phyloP scores from a whole-genome alignment of 495 filamentous ascomycete species.

The Lophiotrema nucula region DNA sequence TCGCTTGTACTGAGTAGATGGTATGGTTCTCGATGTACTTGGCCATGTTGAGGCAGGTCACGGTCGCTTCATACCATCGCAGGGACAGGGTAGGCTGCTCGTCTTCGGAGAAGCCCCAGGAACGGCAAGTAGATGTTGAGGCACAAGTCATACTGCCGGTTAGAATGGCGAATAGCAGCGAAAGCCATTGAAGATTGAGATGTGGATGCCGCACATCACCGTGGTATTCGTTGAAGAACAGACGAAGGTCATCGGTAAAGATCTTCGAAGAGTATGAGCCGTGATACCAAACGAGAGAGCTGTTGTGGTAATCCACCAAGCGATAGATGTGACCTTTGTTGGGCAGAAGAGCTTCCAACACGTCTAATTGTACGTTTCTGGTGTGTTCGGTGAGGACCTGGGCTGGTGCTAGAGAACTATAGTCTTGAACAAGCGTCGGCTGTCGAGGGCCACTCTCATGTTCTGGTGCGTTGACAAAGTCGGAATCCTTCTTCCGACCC shows the following conservation, averaged over 20 bases:
- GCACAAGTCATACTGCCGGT: conserved; percentile 15
- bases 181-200: conserved; percentile 20
- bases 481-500: conserved; percentile 45
- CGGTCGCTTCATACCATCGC: conserved; percentile 11
- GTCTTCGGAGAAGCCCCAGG: conserved; percentile 8
- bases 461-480: conserved; percentile 32
- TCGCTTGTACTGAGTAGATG: conserved; percentile 13
- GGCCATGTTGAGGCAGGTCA: conserved; percentile 7
- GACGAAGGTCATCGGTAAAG: background rate
- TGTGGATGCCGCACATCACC: background rate
- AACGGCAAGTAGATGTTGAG: background rate
- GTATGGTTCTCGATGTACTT: conserved; percentile 9
- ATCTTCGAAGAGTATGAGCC: conserved; percentile 4
- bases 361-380: background rate
- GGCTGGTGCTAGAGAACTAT: background rate
- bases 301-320: conserved; percentile 10
- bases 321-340: conserved; percentile 1
- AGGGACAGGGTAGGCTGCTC: conserved; percentile 5
- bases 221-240: conserved; percentile 2
- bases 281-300: conserved; percentile 16
- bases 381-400: background rate
- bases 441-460: background rate
- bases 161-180: conserved; percentile 15
- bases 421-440: too few species aligned
- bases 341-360: conserved; percentile 8